Percentiles rank a stretch among this genome's conserved stretches.
Evolutionary conservation across 805 yeast genomes (phyloP).

Genomic region (Tetrapisispora iriomotensis): DNA sequence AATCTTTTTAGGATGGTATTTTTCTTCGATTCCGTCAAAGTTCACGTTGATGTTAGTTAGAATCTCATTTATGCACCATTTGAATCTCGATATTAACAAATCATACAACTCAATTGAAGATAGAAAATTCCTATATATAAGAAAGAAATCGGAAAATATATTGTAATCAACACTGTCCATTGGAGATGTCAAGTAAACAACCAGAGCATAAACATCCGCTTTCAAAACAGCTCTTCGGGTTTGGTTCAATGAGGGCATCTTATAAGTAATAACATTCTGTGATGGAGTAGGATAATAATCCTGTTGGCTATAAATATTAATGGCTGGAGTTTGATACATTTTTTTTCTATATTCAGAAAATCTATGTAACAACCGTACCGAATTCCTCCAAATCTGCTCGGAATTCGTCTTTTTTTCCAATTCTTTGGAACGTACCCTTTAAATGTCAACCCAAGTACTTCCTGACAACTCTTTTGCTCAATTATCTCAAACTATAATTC

Average conservation of each 20-base stretch:
- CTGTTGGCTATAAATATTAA: constrained; percentile 13
- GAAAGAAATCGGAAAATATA: constrained; percentile 73
- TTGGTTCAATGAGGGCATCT: constrained; percentile 5
- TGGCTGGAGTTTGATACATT: background rate
- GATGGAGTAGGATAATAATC: constrained; percentile 27
- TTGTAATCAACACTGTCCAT: constrained; percentile 61
- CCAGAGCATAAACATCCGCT: constrained; percentile 30
- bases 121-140: constrained; percentile 68
- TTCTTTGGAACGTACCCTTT: no score
- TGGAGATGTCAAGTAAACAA: constrained; percentile 62
- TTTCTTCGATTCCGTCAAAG: constrained; percentile 1
- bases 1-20: constrained; percentile 16
- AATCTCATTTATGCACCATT: constrained; percentile 53
- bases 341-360: no score
- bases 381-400: no score
- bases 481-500: no score
- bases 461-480: no score
- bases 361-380: no score
- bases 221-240: constrained; percentile 12
- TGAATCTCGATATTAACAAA: constrained; percentile 51
- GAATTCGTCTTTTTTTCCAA: no score
- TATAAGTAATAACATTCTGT: constrained; percentile 17
- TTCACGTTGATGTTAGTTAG: background rate
- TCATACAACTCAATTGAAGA: constrained; percentile 49
- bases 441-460: no score